Conservation (phyloP, 805 yeast genomes). For the Yamadazyma scolyti region DNA sequence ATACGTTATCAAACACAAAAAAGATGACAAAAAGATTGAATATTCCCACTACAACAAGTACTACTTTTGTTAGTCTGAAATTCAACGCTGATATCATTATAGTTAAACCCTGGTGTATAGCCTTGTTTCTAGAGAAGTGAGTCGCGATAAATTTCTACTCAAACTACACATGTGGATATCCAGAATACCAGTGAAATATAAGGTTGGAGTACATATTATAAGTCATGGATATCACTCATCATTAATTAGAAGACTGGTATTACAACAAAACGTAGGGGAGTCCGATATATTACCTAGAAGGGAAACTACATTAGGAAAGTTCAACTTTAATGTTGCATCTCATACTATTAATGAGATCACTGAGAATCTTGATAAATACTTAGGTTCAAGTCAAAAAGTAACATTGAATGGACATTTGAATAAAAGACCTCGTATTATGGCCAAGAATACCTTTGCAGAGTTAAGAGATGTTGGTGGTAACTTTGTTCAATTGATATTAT, state of each 20-base stretch:
- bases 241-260: neutral
- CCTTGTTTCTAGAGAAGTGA: too few species aligned
- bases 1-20: conserved; percentile 8
- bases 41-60: conserved; percentile 7
- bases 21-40: conserved; percentile 11
- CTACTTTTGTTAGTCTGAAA: conserved; percentile 10
- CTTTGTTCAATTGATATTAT: conserved; percentile 45
- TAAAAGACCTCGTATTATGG: conserved; percentile 64
- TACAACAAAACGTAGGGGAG: neutral
- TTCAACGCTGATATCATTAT: conserved; percentile 18
- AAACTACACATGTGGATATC: too few species aligned
- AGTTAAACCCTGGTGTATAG: too few species aligned
- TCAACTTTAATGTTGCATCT: conserved; percentile 34
- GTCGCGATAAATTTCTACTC: too few species aligned
- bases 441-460: conserved; percentile 68
- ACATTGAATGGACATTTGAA: conserved; percentile 83
- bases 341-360: conserved; percentile 18
- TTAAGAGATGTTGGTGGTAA: conserved; percentile 74
- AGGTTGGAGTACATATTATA: too few species aligned
- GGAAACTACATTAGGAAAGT: conserved; percentile 22
- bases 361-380: conserved; percentile 7
- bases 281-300: conserved; percentile 15
- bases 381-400: conserved; percentile 23
- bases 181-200: too few species aligned
- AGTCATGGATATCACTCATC: too few species aligned